These are phyloP conservation scores for Penicillium oxalicum DNA, from an alignment of 2,329 filamentous ascomycete genomes.

Conservation along the genomic window DNA sequence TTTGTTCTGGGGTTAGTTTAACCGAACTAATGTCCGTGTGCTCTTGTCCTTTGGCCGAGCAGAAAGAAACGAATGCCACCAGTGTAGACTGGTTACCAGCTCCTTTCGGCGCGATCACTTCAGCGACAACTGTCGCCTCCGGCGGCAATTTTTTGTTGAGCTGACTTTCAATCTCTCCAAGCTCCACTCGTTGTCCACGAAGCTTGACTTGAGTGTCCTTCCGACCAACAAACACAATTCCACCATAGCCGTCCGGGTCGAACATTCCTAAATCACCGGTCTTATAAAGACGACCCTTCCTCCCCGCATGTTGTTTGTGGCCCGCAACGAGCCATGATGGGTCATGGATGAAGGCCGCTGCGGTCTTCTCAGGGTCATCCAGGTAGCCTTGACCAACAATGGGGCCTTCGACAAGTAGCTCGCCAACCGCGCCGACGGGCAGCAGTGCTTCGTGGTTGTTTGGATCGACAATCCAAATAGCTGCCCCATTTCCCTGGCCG, in stretches of 20 bases:
- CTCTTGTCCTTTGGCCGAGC: conserved; percentile 18
- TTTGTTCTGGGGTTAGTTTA: conserved; percentile 16
- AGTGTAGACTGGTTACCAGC: conserved; percentile 25
- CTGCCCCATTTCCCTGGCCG: conserved; percentile 32
- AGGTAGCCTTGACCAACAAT: conserved; percentile 45
- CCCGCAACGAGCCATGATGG: conserved; percentile 34
- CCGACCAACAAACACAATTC: conserved; percentile 34
- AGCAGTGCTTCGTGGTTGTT: conserved; percentile 32
- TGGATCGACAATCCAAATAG: conserved; percentile 38
- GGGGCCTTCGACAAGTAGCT: conserved; percentile 45
- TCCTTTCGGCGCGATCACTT: conserved; percentile 41
- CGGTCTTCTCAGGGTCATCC: conserved; percentile 35
- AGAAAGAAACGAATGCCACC: conserved; percentile 27
- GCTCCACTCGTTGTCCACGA: conserved; percentile 40
- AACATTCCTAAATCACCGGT: conserved; percentile 38
- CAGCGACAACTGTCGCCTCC: conserved; percentile 40
- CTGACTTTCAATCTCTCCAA: conserved; percentile 39
- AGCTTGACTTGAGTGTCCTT: conserved; percentile 41
- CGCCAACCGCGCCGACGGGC: conserved; percentile 44
- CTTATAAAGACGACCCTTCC: conserved; percentile 34
- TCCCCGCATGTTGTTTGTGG: conserved; percentile 20
- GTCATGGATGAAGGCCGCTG: conserved; percentile 31
- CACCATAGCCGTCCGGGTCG: conserved; percentile 34
- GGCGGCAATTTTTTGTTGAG: conserved; percentile 25
- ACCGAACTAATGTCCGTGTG: conserved; percentile 12